Evolutionary conservation across 1,284 basidiomycete species (phyloP).

Genomic region (Microbotryum saponariae): DNA sequence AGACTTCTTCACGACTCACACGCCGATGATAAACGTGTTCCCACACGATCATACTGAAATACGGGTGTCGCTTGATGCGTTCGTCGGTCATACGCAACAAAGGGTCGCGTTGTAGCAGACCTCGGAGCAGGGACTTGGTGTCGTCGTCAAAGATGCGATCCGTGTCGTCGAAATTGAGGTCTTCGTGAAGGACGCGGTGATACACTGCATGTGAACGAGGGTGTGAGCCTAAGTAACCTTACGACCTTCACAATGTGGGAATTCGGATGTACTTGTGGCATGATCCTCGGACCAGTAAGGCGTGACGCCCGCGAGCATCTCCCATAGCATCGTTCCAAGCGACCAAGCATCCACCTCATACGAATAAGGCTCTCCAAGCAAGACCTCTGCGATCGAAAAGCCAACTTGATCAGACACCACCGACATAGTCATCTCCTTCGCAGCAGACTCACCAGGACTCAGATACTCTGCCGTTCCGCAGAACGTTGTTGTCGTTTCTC

Average conservation of each 20-base stretch:
- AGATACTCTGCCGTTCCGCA: conserved; percentile 77
- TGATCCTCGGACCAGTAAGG: conserved; percentile 92
- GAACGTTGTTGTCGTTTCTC: conserved; percentile 33
- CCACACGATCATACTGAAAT: conserved; percentile 77
- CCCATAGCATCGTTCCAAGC: conserved; percentile 92
- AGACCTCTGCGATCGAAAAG: conserved; percentile 48
- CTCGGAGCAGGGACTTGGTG: conserved; percentile 88
- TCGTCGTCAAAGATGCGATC: conserved; percentile 75
- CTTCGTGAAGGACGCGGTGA: conserved; percentile 76
- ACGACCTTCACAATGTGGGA: not conserved
- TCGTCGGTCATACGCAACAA: conserved; percentile 82
- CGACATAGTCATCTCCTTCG: not conserved
- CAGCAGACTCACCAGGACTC: conserved; percentile 40
- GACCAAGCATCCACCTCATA: conserved; percentile 98
- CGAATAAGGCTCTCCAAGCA: conserved; percentile 80
- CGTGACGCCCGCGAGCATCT: conserved; percentile 81
- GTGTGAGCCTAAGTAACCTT: not conserved
- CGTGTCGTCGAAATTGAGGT: conserved; percentile 71
- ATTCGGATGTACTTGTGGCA: conserved; percentile 52
- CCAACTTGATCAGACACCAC: not conserved
- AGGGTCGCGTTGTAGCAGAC: conserved; percentile 84
- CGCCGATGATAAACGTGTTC: not conserved
- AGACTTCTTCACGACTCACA: not conserved
- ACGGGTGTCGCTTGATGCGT: conserved; percentile 85
- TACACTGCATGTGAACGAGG: conserved; percentile 52